Conservation (phyloP, 352 stramenopile genomes). For the Pythium utonaiense region DNA sequence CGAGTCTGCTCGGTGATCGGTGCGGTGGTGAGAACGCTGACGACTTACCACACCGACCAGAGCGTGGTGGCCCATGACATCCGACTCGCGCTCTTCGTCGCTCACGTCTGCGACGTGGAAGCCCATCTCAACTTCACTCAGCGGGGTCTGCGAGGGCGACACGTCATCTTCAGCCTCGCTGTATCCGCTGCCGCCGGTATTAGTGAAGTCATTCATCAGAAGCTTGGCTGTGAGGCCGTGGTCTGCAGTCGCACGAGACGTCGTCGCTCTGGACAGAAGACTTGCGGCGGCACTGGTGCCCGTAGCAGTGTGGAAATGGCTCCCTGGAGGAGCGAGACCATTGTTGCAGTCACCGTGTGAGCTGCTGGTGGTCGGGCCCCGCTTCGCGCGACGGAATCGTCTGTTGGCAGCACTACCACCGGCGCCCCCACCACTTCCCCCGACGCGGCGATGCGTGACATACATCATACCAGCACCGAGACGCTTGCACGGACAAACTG, state of each 20-base stretch:
- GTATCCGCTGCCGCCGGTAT: constrained; percentile 14
- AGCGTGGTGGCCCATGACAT: not conserved
- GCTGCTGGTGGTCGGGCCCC: not conserved
- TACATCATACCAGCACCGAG: constrained; percentile 38
- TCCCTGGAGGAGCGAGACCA: not conserved
- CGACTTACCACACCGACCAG: not conserved
- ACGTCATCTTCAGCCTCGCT: constrained; percentile 4
- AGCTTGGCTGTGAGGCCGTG: constrained; percentile 20
- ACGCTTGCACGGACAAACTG: constrained; percentile 40
- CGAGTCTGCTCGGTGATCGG: constrained; percentile 3
- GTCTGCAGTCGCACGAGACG: constrained; percentile 1
- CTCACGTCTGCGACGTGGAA: constrained; percentile 20
- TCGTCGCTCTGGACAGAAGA: not conserved
- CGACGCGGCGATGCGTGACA: constrained; percentile 13
- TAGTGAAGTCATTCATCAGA: constrained; percentile 24
- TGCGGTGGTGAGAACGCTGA: not conserved
- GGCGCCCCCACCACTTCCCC: constrained; percentile 1
- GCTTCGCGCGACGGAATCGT: constrained; percentile 47
- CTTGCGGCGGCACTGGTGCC: not conserved
- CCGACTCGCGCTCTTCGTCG: constrained; percentile 11
- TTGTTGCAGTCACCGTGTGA: not conserved
- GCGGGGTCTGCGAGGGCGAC: constrained; percentile 10
- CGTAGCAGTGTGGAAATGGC: not conserved
- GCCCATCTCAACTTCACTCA: constrained; percentile 23
- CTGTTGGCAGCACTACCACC: constrained; percentile 14